Base-by-base conservation (phyloP, 805 yeast species). In the Blastobotrys robertii region DNA sequence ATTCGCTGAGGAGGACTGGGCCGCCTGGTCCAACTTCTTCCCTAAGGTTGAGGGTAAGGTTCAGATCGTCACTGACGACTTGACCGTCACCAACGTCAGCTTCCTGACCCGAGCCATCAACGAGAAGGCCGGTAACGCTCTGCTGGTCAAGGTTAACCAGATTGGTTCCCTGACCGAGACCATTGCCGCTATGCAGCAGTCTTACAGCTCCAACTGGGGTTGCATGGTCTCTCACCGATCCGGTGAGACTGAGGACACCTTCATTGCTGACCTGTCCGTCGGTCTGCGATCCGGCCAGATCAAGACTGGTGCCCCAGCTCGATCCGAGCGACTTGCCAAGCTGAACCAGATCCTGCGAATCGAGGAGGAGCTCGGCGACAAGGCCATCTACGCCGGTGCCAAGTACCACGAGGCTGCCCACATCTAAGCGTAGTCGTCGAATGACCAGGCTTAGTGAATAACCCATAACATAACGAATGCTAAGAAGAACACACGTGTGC, bases 141-240 rank as follows among this genome's bases (percentile, higher is more conserved):
- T 90, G 61, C 79, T 90, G 69, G 79, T 90, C 70, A 90, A 90
- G 85, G 96, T 92, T 58, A 90, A 90, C 88, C 98, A 90, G 79
- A 90, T 90, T 60, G 98, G 98, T 77, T 74, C 97, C 57, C 74
- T 90, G 61, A 68, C 94, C 59, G 98, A 90, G 79, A 85, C 97
- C 54, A 87, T 90, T 72, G 77, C 86, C 70, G 97, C 97, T 64
- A 97, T 97, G 63, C 72, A 84, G 69, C 92, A 84, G 71, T 84
- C 97, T 47, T 88, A 79, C 74, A 81, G 79, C 54, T 97, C 96
- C 54, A 86, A 86, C 66, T 90, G 98, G 98, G 97, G 97, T 78
- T 96, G 88, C 66, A 88, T 90, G 97, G 97, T 92, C 62, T 88
- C 97, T 64, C 98, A 90, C 86, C 87, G 98, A 81, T 88, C 97